A percentile compares a stretch with the other conserved stretches of the same genome.
Evolutionary conservation across 2,329 filamentous ascomycete species (phyloP).

Genomic region (Scedosporium minutisporum): DNA sequence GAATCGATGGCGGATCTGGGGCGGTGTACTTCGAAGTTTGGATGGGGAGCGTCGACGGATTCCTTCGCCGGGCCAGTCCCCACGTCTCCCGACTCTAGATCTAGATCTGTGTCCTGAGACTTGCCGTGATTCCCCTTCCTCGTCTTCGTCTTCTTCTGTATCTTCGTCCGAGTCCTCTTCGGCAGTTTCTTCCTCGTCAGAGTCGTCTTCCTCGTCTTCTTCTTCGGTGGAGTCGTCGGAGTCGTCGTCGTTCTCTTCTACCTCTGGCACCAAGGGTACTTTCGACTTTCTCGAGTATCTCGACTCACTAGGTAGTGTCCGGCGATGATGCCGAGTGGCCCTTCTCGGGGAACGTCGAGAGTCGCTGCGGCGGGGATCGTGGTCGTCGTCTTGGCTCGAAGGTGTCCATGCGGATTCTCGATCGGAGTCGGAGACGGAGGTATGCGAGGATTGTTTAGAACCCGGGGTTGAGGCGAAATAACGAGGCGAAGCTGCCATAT

Average conservation of each 20-base stretch:
- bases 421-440: constrained; percentile 27
- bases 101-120: not conserved
- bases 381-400: constrained; percentile 22
- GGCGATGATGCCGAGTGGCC: not conserved
- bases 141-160: constrained; percentile 1
- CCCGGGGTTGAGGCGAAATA: constrained; percentile 26
- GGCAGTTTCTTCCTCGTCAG: constrained; percentile 6
- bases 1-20: not conserved
- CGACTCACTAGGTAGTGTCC: not conserved
- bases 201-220: not conserved
- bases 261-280: not conserved
- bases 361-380: not conserved
- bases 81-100: not conserved
- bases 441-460: constrained; percentile 24
- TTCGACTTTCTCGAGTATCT: not conserved
- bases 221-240: not conserved
- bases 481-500: constrained; percentile 25
- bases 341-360: not conserved
- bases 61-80: not conserved
- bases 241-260: constrained; percentile 1
- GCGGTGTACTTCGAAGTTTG: not conserved
- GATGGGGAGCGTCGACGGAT: not conserved
- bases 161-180: constrained; percentile 11
- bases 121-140: not conserved
- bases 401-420: constrained; percentile 26